These are phyloP conservation scores for Phytophthora megakarya DNA, from an alignment of 352 stramenopile species.

Conservation along the genomic window DNA sequence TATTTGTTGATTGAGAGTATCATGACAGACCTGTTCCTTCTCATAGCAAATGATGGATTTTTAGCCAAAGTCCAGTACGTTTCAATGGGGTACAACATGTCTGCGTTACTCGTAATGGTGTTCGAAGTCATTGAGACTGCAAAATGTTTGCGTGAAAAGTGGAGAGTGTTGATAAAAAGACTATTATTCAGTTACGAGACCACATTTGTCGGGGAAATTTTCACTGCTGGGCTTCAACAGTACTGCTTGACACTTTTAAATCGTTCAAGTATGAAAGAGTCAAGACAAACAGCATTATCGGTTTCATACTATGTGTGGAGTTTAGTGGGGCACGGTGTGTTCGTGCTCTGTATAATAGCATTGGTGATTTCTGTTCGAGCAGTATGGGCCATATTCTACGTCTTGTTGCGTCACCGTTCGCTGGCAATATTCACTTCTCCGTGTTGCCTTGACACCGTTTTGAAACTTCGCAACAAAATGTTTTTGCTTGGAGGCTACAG, in stretches of 20 bases:
- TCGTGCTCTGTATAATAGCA: constrained; percentile 16
- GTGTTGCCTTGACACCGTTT: constrained; percentile 23
- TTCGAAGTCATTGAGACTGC: constrained; percentile 31
- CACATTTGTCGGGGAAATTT: constrained; percentile 7
- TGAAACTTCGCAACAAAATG: constrained; percentile 24
- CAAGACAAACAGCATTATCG: constrained; percentile 2
- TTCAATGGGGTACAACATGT: constrained; percentile 35
- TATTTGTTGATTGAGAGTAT: constrained; percentile 30
- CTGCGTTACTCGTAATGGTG: constrained; percentile 20
- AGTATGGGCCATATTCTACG: constrained; percentile 14
- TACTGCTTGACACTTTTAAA: constrained; percentile 17
- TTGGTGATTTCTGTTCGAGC: constrained; percentile 13
- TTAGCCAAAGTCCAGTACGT: constrained; percentile 23
- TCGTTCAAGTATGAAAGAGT: constrained; percentile 8
- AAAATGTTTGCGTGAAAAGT: constrained; percentile 10
- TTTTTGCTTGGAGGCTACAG: constrained; percentile 21
- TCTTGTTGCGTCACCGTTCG: constrained; percentile 13
- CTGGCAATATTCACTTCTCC: constrained; percentile 9
- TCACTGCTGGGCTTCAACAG: constrained; percentile 8
- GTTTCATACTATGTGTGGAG: constrained; percentile 25
- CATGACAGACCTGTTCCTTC: constrained; percentile 33
- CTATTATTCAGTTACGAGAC: constrained; percentile 26
- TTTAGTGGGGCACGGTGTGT: constrained; percentile 16
- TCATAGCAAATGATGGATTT: constrained; percentile 27
- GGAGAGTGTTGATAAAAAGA: constrained; percentile 10